phyloP scores from a whole-genome alignment of 1,284 basidiomycete species.

The Apiotrichum siamense region DNA sequence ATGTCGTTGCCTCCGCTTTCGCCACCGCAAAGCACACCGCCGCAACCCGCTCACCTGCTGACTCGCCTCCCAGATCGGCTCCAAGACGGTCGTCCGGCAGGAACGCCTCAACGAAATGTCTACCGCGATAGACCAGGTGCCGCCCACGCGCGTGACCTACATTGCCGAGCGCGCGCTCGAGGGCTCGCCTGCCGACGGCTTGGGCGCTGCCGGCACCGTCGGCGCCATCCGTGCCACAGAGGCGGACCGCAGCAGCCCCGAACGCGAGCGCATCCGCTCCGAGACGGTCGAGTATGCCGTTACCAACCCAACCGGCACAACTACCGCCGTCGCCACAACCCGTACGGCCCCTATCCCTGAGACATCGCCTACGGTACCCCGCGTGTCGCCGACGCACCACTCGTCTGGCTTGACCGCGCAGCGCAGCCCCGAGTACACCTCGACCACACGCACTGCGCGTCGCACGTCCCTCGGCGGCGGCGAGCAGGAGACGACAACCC shows the following conservation, averaged over 20 bases:
- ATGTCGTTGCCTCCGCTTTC: conserved; percentile 1
- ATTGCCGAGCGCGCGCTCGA: neutral
- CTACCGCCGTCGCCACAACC: neutral
- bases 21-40: too few species aligned
- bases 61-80: neutral
- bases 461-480: too few species aligned
- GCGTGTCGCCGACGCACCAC: too few species aligned
- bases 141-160: neutral
- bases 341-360: too few species aligned
- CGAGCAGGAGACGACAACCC: too few species aligned
- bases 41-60: neutral
- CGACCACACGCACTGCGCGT: too few species aligned
- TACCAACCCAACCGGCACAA: neutral
- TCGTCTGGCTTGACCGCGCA: too few species aligned
- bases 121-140: neutral
- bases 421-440: too few species aligned
- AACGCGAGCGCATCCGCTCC: neutral
- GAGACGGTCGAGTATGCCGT: neutral
- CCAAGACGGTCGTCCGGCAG: neutral
- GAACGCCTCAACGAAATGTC: neutral
- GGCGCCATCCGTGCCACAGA: too few species aligned
- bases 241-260: too few species aligned
- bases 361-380: too few species aligned
- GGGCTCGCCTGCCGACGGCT: neutral
- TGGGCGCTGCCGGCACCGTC: neutral